Conservation (phyloP, 768 basidiomycete species). For the Mycena metata region DNA sequence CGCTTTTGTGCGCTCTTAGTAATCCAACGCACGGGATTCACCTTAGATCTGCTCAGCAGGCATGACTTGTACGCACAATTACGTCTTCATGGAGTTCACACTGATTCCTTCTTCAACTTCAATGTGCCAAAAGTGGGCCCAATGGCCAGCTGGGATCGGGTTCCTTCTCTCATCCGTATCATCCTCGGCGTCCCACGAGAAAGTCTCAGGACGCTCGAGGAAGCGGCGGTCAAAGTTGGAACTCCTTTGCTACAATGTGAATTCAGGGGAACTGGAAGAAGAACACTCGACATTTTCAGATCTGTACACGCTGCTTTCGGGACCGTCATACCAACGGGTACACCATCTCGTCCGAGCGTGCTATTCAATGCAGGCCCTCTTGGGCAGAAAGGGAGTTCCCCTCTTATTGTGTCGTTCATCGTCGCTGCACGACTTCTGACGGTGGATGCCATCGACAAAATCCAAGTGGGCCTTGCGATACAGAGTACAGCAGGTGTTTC, state of each 20-base stretch:
- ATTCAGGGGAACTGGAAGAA: conserved; percentile 9
- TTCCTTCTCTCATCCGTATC: conserved; percentile 35
- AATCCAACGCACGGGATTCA: conserved; percentile 33
- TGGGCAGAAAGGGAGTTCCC: conserved; percentile 2
- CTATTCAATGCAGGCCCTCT: conserved; percentile 1
- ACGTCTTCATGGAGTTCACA: conserved; percentile 49
- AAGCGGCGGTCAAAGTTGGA: too few species aligned
- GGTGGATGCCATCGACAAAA: conserved; percentile 7
- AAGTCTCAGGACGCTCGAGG: conserved; percentile 16
- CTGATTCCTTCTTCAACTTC: conserved; percentile 37
- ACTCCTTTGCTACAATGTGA: too few species aligned
- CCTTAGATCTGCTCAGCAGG: conserved; percentile 49
- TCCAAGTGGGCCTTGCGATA: conserved; percentile 2
- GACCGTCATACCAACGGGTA: conserved; percentile 28
- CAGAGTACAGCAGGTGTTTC: conserved; percentile 5
- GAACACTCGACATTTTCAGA: conserved; percentile 29
- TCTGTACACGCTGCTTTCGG: conserved; percentile 39
- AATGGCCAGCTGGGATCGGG: conserved; percentile 24
- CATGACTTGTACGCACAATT: conserved; percentile 56
- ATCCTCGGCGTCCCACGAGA: conserved; percentile 36
- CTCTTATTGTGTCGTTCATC: conserved; percentile 12
- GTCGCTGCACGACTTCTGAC: conserved; percentile 5
- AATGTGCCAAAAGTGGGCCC: conserved; percentile 33
- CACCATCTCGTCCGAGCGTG: conserved; percentile 11
- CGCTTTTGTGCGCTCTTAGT: conserved; percentile 40